These are phyloP conservation scores for Agapanthus africanus DNA, from an alignment of 106 monocot genomes.

Conservation along the genomic window DNA sequence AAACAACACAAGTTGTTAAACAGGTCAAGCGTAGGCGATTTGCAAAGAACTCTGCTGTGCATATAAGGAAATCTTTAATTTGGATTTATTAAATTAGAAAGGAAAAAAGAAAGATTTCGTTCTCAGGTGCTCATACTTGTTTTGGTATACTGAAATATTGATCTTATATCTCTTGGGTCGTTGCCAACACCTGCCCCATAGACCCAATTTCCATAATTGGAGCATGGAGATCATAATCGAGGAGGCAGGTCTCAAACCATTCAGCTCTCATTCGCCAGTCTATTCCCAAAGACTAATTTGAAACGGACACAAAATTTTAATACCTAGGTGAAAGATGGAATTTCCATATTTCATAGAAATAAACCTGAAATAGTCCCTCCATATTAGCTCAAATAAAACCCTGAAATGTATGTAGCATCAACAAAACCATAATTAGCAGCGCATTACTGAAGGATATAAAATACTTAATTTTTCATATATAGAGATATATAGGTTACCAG, in stretches of 20 bases:
- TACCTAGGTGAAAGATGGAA: slow-evolving; percentile 90
- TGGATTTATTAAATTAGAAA: too few species aligned
- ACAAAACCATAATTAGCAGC: too few species aligned
- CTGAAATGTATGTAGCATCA: too few species aligned
- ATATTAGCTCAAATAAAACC: slow-evolving; percentile 97
- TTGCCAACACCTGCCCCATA: slow-evolving; percentile 96
- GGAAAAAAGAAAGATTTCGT: not conserved
- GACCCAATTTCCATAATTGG: slow-evolving; percentile 98
- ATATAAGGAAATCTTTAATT: too few species aligned
- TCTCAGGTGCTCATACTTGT: slow-evolving; percentile 69
- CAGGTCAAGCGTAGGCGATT: too few species aligned
- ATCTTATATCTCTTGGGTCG: slow-evolving; percentile 95
- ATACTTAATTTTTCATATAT: too few species aligned
- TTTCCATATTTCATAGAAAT: slow-evolving; percentile 80
- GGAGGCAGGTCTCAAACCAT: slow-evolving; percentile 87
- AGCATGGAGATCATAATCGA: slow-evolving; percentile 95
- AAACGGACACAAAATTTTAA: too few species aligned
- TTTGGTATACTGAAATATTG: slow-evolving; percentile 94
- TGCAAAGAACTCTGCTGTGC: too few species aligned
- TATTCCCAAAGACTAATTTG: too few species aligned
- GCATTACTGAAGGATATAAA: too few species aligned
- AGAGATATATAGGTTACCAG: too few species aligned
- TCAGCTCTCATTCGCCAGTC: slow-evolving; percentile 97
- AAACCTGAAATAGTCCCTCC: slow-evolving; percentile 98
- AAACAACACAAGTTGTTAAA: not conserved